These are phyloP conservation scores for Pittosporum tobira DNA, from an alignment of 129 eudicot genomes.

Conservation along the genomic window DNA sequence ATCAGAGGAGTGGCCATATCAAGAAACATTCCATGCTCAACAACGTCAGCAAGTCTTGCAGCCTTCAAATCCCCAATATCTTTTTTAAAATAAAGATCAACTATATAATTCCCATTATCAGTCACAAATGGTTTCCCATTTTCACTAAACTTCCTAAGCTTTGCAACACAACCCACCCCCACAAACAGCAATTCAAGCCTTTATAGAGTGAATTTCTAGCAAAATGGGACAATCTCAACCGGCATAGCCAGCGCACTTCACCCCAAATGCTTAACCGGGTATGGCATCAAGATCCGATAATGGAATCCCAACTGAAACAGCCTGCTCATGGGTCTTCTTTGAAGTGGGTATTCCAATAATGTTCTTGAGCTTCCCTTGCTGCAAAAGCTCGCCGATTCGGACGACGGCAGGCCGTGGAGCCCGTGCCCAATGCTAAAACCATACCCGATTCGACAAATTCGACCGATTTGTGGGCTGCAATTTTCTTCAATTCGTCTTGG, in stretches of 20 bases:
- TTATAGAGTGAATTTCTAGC: conserved; percentile 49
- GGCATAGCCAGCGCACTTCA: conserved; percentile 76
- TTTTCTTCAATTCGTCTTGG: too few species aligned
- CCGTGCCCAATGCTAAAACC: conserved; percentile 74
- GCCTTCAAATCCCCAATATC: conserved; percentile 63
- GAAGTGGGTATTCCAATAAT: conserved; percentile 87
- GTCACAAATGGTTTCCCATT: conserved; percentile 46
- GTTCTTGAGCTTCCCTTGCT: too few species aligned
- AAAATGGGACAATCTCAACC: too few species aligned
- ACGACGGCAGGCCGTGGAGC: conserved; percentile 82
- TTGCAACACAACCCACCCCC: conserved; percentile 47
- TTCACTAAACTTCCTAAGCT: conserved; percentile 33
- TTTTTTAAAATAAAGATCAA: conserved; percentile 60
- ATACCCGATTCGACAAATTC: conserved; percentile 59
- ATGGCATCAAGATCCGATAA: too few species aligned
- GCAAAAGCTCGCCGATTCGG: too few species aligned
- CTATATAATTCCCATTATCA: conserved; percentile 61
- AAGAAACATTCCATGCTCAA: conserved; percentile 85
- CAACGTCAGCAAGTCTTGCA: conserved; percentile 65
- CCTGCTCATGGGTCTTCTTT: conserved; percentile 51
- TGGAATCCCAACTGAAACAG: too few species aligned
- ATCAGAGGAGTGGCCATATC: conserved; percentile 70
- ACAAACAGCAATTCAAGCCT: conserved; percentile 51
- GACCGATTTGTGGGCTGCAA: conserved; percentile 78
- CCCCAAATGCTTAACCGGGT: conserved; percentile 52